These are phyloP conservation scores for Typha latifolia DNA, from an alignment of 176 grass and related monocot species.

Conservation along the genomic window DNA sequence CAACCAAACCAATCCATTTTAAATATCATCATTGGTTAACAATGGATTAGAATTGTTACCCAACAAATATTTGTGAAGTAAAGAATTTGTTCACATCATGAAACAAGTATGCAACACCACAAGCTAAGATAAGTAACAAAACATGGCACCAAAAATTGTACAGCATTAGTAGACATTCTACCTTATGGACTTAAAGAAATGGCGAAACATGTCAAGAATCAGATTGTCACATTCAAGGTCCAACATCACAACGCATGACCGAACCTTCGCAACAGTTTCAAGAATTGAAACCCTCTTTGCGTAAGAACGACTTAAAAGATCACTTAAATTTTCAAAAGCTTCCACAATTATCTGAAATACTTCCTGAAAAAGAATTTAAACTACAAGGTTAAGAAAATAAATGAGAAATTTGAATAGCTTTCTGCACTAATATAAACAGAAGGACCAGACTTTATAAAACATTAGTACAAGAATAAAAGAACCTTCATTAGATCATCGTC, in stretches of 20 bases:
- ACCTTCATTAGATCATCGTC: slow-evolving; percentile 33
- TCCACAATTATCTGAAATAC: slow-evolving; percentile 67
- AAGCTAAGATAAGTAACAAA: not conserved
- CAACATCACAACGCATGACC: slow-evolving; percentile 73
- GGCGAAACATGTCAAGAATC: slow-evolving; percentile 51
- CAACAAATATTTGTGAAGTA: no score
- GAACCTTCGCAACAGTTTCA: slow-evolving; percentile 65
- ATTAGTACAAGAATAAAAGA: not conserved
- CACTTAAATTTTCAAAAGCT: slow-evolving; percentile 59
- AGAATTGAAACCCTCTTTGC: slow-evolving; percentile 67
- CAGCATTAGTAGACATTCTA: slow-evolving; percentile 14
- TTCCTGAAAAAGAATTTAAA: slow-evolving; percentile 31
- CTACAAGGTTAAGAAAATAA: slow-evolving; percentile 8
- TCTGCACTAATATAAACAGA: no score
- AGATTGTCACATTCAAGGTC: slow-evolving; percentile 73
- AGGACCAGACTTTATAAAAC: not conserved
- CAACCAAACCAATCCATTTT: no score
- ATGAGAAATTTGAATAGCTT: not conserved
- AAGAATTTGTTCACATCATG: not conserved
- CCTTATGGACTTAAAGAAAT: slow-evolving; percentile 57
- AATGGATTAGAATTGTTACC: no score
- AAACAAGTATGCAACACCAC: not conserved
- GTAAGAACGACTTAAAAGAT: slow-evolving; percentile 35
- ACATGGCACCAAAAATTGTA: slow-evolving; percentile 2
- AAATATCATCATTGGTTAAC: no score